Conservation (phyloP, 306 rosid species). For the Astragalus glycyphyllos region DNA sequence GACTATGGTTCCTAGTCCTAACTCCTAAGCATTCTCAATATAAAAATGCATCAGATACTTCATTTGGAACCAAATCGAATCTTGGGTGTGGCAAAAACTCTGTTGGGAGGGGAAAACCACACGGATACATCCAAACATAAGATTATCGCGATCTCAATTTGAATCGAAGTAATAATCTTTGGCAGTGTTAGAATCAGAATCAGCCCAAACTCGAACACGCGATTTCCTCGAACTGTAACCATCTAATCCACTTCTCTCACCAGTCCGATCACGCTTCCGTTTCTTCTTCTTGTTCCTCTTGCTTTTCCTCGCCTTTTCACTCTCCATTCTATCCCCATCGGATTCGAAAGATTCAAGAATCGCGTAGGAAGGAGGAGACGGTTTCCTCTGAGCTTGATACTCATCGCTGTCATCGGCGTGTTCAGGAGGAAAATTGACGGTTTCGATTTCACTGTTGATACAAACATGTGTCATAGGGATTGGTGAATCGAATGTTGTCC, state of each 20-base stretch:
- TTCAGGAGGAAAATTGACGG: constrained; percentile 35
- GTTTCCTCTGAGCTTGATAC: constrained; percentile 26
- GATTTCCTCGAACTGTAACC: constrained; percentile 72
- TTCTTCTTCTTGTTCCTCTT: constrained; percentile 55
- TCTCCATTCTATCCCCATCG: constrained; percentile 48
- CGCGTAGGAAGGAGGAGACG: constrained; percentile 54
- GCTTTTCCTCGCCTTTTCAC: constrained; percentile 39
- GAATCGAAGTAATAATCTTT: constrained; percentile 85
- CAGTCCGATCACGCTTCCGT: constrained; percentile 56
- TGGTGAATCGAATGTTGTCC: too few species aligned
- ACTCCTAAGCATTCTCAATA: too few species aligned
- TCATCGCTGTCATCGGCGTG: constrained; percentile 40
- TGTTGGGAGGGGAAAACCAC: too few species aligned
- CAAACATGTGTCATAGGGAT: too few species aligned
- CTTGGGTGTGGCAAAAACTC: too few species aligned
- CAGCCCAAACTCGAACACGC: constrained; percentile 78
- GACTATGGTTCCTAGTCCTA: constrained; percentile 9
- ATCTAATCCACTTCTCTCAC: constrained; percentile 52
- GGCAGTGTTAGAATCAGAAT: constrained; percentile 54
- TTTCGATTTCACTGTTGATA: constrained; percentile 25
- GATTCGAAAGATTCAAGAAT: constrained; percentile 79
- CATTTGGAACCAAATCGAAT: too few species aligned
- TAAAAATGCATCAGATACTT: background rate
- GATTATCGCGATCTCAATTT: constrained; percentile 78
- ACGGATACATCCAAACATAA: constrained; percentile 70